Evolutionary conservation across 805 yeast genomes (phyloP), one percentile per base, ranked within the genome.

Genomic region (Geotrichum ghanense): DNA sequence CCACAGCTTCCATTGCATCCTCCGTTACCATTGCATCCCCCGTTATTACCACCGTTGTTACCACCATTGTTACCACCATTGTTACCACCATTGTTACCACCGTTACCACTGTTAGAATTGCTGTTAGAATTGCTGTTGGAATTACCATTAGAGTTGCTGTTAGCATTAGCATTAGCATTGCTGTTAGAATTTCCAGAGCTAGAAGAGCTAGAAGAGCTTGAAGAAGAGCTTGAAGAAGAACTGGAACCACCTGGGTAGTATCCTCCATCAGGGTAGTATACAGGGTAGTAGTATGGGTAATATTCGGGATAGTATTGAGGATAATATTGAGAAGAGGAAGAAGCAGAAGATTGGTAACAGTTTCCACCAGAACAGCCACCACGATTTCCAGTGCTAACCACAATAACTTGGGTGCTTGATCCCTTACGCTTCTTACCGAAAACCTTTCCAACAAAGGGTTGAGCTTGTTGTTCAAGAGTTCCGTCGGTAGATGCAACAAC

Each of bases 101-200:
- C 43, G 48, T 42, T 26, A 50, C 47, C 23, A 42, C 50, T 22
- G 49, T 55, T 43, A 43, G 48, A 22, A 41, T 57, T 40, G 48
- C 59, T 42, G 61, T 58, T 49, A 77, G 74, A 62, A 65, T 68
- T 52, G 76, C 76, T 55, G 75, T 72, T 67, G 66, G 67, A 51
- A 73, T 73, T 50, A 76, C 75, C 53, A 65, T 64, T 56, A 73
- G 71, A 7, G 27, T 12, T 24, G 27, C 27, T 24, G 12, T 12
- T 12, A 24, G 10, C 27, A 24, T 12, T 24, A 12, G 10, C 12
- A 24, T 12, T 12, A 24, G 10, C 27, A 12, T 12, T 24, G 12
- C 7, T 24, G 27, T 7, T 12, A 24, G 27, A 7, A 7, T 24
- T 24, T 24, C 27, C 27, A 12, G 10, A 7, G 27, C 27, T 24